A percentile compares a stretch with the other conserved stretches of the same genome.
These are phyloP conservation scores for Cnidoscolus chayamansa DNA, from an alignment of 441 rosid species.

Conservation along the genomic window DNA sequence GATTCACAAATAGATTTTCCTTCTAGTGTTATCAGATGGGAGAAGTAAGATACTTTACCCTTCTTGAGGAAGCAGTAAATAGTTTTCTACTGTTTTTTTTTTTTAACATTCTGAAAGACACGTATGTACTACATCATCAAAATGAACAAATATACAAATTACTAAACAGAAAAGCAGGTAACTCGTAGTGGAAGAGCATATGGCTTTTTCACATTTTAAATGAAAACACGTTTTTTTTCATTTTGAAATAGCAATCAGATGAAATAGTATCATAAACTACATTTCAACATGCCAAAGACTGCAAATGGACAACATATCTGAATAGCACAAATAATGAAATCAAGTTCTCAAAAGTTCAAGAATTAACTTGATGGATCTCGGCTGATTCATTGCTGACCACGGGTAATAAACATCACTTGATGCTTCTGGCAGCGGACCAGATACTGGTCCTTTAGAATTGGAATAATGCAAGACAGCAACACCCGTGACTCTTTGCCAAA, in stretches of 20 bases:
- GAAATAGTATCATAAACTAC: not conserved
- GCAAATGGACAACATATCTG: too few relatives aligned
- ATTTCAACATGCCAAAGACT: not conserved
- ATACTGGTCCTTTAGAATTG: constrained; percentile 72
- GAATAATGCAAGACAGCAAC: constrained; percentile 86
- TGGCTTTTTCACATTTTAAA: not conserved
- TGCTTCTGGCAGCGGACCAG: constrained; percentile 77
- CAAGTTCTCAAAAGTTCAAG: not conserved
- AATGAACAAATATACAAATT: not conserved
- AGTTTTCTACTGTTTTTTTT: not conserved
- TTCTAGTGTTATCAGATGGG: not conserved
- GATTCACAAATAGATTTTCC: not conserved
- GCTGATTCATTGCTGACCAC: constrained; percentile 81
- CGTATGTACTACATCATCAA: not conserved
- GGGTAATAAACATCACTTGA: constrained; percentile 58
- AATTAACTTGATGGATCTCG: constrained; percentile 68
- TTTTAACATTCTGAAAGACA: not conserved
- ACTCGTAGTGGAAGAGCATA: not conserved
- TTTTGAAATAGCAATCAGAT: not conserved
- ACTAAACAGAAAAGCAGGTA: not conserved
- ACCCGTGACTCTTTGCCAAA: constrained; percentile 86
- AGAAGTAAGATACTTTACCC: not conserved
- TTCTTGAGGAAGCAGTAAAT: not conserved
- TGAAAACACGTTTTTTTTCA: not conserved
- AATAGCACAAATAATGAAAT: not conserved